phyloP scores from a whole-genome alignment of 1,284 basidiomycete species.

The Pterulicium gracile region DNA sequence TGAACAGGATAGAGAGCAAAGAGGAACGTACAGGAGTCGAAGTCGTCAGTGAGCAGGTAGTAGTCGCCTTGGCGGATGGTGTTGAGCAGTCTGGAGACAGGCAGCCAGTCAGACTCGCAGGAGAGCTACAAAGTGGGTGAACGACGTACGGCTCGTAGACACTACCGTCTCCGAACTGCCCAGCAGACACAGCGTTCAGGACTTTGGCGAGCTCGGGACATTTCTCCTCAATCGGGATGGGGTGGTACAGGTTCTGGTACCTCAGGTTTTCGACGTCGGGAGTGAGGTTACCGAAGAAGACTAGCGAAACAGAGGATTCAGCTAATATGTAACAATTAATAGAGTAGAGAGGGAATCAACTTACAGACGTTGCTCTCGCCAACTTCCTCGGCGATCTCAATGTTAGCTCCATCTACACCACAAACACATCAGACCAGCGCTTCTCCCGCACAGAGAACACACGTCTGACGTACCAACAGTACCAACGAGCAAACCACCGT shows the following conservation, averaged over 20 bases:
- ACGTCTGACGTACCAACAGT: conserved; percentile 44
- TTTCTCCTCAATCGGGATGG: conserved; percentile 69
- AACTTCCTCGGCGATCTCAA: conserved; percentile 89
- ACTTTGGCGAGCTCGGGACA: conserved; percentile 71
- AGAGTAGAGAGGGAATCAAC: neutral
- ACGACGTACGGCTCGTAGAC: conserved; percentile 70
- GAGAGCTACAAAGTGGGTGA: conserved; percentile 10
- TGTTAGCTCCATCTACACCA: conserved; percentile 76
- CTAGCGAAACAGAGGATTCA: conserved; percentile 20
- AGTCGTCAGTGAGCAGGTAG: conserved; percentile 82
- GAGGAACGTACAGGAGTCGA: conserved; percentile 65
- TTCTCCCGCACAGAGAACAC: neutral
- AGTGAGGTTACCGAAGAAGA: conserved; percentile 79
- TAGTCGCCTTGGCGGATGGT: conserved; percentile 73
- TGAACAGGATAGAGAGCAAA: conserved; percentile 3
- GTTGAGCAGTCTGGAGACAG: conserved; percentile 43
- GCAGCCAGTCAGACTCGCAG: conserved; percentile 10
- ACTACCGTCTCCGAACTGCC: conserved; percentile 66
- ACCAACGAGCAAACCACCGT: conserved; percentile 77
- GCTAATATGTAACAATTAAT: conserved; percentile 21
- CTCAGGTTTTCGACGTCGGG: conserved; percentile 74
- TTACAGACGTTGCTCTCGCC: conserved; percentile 47
- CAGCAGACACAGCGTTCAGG: conserved; percentile 59
- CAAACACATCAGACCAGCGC: conserved; percentile 6
- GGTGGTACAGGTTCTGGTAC: conserved; percentile 76